Conservation (phyloP, 176 grass and related monocot genomes). For the Coix lacrymajobi region DNA sequence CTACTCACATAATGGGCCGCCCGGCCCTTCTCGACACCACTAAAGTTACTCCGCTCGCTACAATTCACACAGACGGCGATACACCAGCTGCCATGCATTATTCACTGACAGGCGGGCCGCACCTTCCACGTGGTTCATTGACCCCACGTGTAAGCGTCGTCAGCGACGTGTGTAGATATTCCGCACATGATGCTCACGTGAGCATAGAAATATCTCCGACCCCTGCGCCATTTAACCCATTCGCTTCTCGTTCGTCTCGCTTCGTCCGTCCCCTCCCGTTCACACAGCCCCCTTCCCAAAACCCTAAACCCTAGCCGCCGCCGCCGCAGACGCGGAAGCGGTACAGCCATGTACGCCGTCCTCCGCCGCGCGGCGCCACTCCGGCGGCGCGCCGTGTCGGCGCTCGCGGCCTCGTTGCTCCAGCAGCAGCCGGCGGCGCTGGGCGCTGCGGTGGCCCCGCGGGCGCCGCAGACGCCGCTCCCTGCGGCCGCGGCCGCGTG, state of each 20-base stretch:
- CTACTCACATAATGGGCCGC: rapidly evolving
- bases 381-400: slow-evolving; percentile 12
- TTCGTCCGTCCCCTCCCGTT: not conserved
- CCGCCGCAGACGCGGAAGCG: slow-evolving; percentile 24
- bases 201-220: slow-evolving; percentile 10
- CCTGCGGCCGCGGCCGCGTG: not conserved
- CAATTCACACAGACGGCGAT: not conserved
- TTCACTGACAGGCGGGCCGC: rapidly evolving
- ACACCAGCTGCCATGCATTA: rapidly evolving
- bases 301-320: slow-evolving; percentile 52
- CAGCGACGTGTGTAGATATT: rapidly evolving
- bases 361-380: slow-evolving; percentile 47
- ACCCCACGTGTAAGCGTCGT: not conserved
- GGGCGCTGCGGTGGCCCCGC: not conserved
- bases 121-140: rapidly evolving
- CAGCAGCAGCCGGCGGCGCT: not conserved
- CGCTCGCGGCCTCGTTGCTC: not conserved
- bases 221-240: slow-evolving; percentile 16
- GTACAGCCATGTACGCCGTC: slow-evolving; percentile 41
- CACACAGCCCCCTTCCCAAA: not conserved
- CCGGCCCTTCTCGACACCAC: too few relatives aligned
- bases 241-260: not conserved
- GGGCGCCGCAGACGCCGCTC: not conserved
- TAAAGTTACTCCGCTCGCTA: not conserved
- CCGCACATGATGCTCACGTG: not conserved